Evolutionary conservation across 1,284 basidiomycete species (phyloP).

Genomic region (Pascua guehoae): DNA sequence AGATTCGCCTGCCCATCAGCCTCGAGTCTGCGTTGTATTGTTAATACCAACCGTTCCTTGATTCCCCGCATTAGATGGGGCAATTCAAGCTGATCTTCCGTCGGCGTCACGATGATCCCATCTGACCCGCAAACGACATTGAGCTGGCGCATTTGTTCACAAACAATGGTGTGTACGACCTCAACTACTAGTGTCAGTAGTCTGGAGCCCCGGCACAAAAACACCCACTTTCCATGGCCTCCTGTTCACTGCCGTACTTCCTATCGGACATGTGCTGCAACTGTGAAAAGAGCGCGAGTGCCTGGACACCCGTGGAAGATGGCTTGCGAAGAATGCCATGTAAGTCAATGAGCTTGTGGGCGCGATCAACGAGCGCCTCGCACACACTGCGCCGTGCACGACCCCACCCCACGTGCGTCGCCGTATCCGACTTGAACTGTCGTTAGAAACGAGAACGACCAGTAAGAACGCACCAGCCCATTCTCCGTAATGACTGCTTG

Average conservation of each 20-base stretch:
- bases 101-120: not conserved
- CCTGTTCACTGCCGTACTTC: conserved; percentile 9
- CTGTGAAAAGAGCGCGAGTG: conserved; percentile 29
- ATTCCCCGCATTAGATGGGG: too few species aligned
- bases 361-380: conserved; percentile 30
- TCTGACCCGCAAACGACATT: conserved; percentile 26
- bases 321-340: conserved; percentile 29
- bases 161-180: conserved; percentile 27
- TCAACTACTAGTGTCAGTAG: not conserved
- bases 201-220: not conserved
- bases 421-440: too few species aligned
- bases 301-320: conserved; percentile 32
- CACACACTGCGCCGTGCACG: conserved; percentile 13
- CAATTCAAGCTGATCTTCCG: too few species aligned
- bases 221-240: conserved; percentile 30
- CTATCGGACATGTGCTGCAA: conserved; percentile 29
- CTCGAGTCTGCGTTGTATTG: too few species aligned
- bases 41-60: too few species aligned
- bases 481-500: conserved; percentile 23
- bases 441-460: too few species aligned
- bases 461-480: conserved; percentile 21
- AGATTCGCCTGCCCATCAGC: conserved; percentile 22
- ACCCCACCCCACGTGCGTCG: too few species aligned
- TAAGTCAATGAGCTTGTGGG: conserved; percentile 28
- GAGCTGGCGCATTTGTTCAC: conserved; percentile 34